phyloP scores from a whole-genome alignment of 2,329 filamentous ascomycete genomes.

The Stemphylium lycopersici region DNA sequence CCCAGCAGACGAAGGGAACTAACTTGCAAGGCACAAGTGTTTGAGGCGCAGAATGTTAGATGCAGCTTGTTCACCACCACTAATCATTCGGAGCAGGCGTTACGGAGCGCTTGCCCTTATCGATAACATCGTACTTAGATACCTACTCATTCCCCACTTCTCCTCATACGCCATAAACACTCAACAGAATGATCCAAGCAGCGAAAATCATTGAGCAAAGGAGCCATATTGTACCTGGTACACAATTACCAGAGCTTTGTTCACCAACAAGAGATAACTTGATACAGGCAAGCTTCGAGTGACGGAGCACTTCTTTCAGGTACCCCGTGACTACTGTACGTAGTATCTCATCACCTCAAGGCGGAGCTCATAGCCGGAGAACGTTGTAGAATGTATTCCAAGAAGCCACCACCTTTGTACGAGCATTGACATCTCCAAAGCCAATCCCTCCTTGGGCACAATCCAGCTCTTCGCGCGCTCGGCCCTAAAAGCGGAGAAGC shows the following conservation, averaged over 20 bases:
- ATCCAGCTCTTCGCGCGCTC: constrained; percentile 81
- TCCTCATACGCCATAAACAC: constrained; percentile 4
- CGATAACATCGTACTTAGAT: constrained; percentile 23
- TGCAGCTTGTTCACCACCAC: constrained; percentile 1
- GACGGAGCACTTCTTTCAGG: constrained; percentile 84
- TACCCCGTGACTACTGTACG: constrained; percentile 74
- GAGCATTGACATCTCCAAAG: neutral
- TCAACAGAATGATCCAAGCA: constrained; percentile 47
- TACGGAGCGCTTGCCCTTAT: constrained; percentile 24
- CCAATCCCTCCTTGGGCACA: constrained; percentile 62
- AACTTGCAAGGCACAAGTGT: neutral
- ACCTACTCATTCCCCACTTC: constrained; percentile 20
- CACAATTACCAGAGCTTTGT: neutral
- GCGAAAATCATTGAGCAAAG: constrained; percentile 56
- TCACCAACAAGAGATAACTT: neutral
- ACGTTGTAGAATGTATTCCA: neutral
- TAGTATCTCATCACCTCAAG: neutral
- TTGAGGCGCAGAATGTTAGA: neutral
- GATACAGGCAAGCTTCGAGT: constrained; percentile 73
- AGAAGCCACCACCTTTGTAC: neutral
- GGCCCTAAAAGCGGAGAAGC: constrained; percentile 69
- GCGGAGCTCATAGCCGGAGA: no score
- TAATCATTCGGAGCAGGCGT: constrained; percentile 21
- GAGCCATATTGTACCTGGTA: constrained; percentile 54
- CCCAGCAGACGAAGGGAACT: no score